These are phyloP conservation scores for Tillandsia leiboldiana DNA, from an alignment of 176 grass and related monocot genomes.

Conservation along the genomic window DNA sequence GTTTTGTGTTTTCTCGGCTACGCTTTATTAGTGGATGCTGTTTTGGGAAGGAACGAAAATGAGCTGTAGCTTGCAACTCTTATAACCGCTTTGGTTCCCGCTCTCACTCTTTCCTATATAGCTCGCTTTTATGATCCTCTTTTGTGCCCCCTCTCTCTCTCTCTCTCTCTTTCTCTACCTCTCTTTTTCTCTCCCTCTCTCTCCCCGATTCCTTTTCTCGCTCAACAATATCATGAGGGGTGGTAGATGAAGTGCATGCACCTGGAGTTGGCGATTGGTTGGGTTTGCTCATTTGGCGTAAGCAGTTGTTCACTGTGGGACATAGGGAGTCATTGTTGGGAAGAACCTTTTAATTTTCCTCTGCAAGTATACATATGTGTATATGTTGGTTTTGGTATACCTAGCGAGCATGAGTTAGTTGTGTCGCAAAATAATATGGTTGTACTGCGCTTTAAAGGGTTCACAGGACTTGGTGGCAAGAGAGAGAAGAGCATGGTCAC, in stretches of 20 bases:
- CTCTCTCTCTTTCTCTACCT: background rate
- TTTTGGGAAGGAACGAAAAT: background rate
- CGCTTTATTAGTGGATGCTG: background rate
- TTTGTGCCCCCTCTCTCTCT: background rate
- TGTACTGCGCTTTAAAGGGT: too few species aligned
- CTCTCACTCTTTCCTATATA: background rate
- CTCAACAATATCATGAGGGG: too few species aligned
- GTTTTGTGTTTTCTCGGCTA: background rate
- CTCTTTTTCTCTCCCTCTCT: background rate
- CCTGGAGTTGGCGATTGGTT: background rate
- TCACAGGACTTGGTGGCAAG: too few species aligned
- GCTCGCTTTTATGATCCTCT: background rate
- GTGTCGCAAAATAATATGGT: too few species aligned
- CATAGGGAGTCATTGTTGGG: background rate
- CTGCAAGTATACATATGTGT: background rate
- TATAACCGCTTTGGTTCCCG: constrained; percentile 21
- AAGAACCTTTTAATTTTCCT: background rate
- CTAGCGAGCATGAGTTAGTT: too few species aligned
- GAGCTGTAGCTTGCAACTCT: background rate
- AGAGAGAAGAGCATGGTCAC: too few species aligned
- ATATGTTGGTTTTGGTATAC: background rate
- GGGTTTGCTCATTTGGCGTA: background rate
- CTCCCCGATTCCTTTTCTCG: background rate
- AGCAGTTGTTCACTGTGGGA: background rate
- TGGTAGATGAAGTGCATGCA: background rate